phyloP scores from a whole-genome alignment of 768 basidiomycete species.

The Lentinula aciculospora region DNA sequence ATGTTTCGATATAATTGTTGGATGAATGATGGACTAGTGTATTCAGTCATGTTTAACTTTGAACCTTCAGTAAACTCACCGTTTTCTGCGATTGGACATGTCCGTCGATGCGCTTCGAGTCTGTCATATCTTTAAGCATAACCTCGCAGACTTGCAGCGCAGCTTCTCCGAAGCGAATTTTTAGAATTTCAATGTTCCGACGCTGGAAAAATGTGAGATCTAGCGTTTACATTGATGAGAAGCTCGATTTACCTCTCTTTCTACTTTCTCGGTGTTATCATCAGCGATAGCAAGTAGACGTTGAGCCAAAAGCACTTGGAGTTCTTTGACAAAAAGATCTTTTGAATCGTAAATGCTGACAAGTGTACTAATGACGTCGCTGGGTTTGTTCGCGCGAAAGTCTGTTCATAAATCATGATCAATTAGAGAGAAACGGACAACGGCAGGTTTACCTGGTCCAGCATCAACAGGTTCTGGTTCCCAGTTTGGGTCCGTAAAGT shows the following conservation, averaged over 20 bases:
- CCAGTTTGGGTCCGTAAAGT: conserved; percentile 91
- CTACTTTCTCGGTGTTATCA: conserved; percentile 75
- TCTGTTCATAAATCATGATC: conserved; percentile 40
- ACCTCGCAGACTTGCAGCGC: conserved; percentile 95
- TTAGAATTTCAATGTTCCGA: conserved; percentile 88
- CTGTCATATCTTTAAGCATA: conserved; percentile 96
- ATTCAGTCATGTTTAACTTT: background rate
- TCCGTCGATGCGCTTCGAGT: conserved; percentile 86
- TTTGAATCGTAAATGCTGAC: conserved; percentile 98
- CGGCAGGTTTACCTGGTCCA: conserved; percentile 66
- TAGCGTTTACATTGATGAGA: background rate
- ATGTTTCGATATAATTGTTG: conserved; percentile 86
- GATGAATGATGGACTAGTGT: conserved; percentile 69
- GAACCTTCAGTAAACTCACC: conserved; percentile 33
- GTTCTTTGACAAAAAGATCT: conserved; percentile 92
- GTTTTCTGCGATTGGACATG: conserved; percentile 72
- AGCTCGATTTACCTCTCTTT: conserved; percentile 45
- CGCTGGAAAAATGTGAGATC: conserved; percentile 42
- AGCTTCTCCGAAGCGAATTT: conserved; percentile 92
- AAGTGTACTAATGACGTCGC: conserved; percentile 92
- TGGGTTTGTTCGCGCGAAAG: conserved; percentile 85
- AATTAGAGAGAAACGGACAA: background rate
- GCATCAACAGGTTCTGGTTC: conserved; percentile 95
- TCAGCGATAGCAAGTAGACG: conserved; percentile 76
- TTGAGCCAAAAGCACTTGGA: conserved; percentile 88